A percentile compares a stretch with the other conserved stretches of the same genome.
Conservation (phyloP, 176 grass and related monocot genomes). For the Eragrostis nindensis region DNA sequence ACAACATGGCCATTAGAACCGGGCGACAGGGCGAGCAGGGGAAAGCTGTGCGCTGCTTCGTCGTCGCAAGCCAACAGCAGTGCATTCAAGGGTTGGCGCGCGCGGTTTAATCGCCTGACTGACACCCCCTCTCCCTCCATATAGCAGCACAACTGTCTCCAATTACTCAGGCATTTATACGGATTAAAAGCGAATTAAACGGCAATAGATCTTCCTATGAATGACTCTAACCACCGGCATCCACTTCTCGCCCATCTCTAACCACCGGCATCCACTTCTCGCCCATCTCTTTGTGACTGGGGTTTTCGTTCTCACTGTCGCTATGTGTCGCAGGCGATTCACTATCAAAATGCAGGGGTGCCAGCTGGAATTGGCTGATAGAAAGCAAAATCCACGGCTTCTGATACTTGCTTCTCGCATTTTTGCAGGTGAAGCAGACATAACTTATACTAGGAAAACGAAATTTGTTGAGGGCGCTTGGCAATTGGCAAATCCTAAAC, state of each 20-base stretch:
- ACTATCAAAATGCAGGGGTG: neutral
- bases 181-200: conserved; percentile 85
- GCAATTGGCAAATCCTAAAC: neutral
- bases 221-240: conserved; percentile 75
- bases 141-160: conserved; percentile 67
- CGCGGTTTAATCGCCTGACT: conserved; percentile 47
- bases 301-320: conserved; percentile 13
- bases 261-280: conserved; percentile 48
- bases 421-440: no score
- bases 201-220: conserved; percentile 65
- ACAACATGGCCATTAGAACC: conserved; percentile 36
- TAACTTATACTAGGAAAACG: neutral
- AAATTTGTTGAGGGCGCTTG: neutral
- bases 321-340: neutral
- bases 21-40: neutral
- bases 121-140: conserved; percentile 24
- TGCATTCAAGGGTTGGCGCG: conserved; percentile 51
- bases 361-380: neutral
- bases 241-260: neutral
- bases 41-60: neutral
- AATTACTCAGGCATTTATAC: conserved; percentile 93
- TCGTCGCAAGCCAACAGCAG: conserved; percentile 8
- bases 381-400: conserved; percentile 2
- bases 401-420: neutral
- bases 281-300: conserved; percentile 19